Evolutionary conservation across 345 rosid genomes (phyloP), one percentile per base, ranked within the genome.

Genomic region (Jatropha curcas): DNA sequence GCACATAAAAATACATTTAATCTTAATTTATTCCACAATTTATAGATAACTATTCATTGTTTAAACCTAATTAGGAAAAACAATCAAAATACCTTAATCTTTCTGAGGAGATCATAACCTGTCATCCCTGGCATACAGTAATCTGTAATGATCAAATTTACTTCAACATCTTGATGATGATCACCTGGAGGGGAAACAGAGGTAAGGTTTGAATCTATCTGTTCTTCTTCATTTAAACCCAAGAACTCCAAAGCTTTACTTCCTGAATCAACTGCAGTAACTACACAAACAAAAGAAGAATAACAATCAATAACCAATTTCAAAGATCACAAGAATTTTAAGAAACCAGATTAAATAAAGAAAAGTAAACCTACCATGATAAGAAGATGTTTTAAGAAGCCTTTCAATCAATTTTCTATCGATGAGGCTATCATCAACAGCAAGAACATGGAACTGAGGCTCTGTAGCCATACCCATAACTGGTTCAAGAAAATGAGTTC

Each of bases 71-170:
- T 41, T 41, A 41, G 11, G 45, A 3, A 41, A 39, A 39, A 39
- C 11, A 39, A 39, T 7, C 9, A 48, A 14, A 55, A 60, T 85
- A 90, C 95, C 92, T 92, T 95, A 43, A 95, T 84, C 75, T 76
- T 92, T 80, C 85, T 88, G 12, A 95, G 87, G 11, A 95, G 94
- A 86, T 95, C 98, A 73, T 90, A 91, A 73, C 99, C 99, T 8
- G 97, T 89, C 96, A 94, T 92, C 14, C 93, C 99, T 20, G 99
- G 99, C 99, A 92, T 95, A 64, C 93, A 91, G 51, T 95, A 95
- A 81, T 95, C 99, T 55, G 98, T 95, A 31, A 95, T 91, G 62
- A 95, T 92, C 75, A 95, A 77, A 81, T 86, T 89, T 2, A 95
- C 86, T 81, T 83, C 83, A 17, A 84, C 43, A 24, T 87, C 89